Percentiles rank a stretch among this genome's conserved stretches.
These are phyloP conservation scores for Kluyveromyces sp. DNA, from an alignment of 1,139 yeast species.

Conservation along the genomic window DNA sequence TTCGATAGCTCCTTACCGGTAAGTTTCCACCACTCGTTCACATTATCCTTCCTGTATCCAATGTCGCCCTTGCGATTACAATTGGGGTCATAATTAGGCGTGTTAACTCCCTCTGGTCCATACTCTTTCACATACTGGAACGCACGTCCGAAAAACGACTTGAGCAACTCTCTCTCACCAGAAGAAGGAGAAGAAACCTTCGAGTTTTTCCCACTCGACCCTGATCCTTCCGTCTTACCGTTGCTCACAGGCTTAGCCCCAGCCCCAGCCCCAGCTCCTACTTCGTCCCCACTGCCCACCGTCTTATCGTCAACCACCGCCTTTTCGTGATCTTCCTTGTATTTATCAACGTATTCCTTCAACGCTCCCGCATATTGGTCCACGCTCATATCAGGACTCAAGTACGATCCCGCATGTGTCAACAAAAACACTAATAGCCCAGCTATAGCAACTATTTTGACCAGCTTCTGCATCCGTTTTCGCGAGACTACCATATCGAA, in stretches of 20 bases:
- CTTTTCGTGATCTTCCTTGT: conserved; percentile 4
- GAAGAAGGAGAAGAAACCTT: background rate
- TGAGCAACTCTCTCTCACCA: conserved; percentile 7
- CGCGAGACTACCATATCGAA: conserved; percentile 9
- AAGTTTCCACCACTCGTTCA: conserved; percentile 18
- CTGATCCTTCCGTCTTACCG: no score
- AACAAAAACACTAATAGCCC: conserved; percentile 8
- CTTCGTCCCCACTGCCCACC: no score
- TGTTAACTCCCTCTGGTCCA: conserved; percentile 22
- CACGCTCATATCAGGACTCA: conserved; percentile 12
- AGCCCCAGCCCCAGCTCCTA: no score
- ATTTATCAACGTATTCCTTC: conserved; percentile 9
- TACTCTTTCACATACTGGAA: conserved; percentile 18
- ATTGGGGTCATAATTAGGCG: conserved; percentile 14
- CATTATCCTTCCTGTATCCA: conserved; percentile 21
- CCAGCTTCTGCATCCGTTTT: conserved; percentile 16
- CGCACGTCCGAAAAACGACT: conserved; percentile 21
- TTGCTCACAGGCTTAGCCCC: background rate
- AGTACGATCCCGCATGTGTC: conserved; percentile 9
- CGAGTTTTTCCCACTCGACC: no score
- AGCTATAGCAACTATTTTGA: conserved; percentile 13
- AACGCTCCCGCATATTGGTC: conserved; percentile 11
- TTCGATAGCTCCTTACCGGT: conserved; percentile 17
- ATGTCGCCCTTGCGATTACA: conserved; percentile 23
- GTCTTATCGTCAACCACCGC: no score